A percentile compares a stretch with the other conserved stretches of the same genome.
phyloP scores from a whole-genome alignment of 257 asterid species.

The Fraxinus quadrangulata region DNA sequence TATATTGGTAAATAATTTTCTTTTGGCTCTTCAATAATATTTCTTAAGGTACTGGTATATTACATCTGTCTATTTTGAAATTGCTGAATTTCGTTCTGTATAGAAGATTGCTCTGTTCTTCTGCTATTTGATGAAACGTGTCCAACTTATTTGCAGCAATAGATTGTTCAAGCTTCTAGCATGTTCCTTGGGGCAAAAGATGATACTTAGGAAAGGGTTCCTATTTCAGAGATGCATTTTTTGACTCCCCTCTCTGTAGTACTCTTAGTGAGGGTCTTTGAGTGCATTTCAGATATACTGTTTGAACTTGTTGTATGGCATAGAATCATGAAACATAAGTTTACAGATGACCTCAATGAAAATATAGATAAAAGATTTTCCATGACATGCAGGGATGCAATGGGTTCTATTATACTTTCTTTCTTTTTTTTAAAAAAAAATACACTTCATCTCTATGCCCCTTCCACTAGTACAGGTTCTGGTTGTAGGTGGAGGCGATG shows the following conservation, averaged over 20 bases:
- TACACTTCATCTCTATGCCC: not conserved
- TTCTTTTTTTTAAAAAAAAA: not conserved
- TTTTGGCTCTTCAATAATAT: no score
- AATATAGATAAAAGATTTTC: not conserved
- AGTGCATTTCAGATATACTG: not conserved
- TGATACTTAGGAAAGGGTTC: not conserved
- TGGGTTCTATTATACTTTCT: not conserved
- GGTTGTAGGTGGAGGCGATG: conserved; percentile 99
- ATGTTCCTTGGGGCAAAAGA: not conserved
- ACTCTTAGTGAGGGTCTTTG: not conserved
- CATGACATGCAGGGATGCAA: conserved; percentile 9
- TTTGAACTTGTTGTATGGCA: not conserved
- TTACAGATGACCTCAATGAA: not conserved
- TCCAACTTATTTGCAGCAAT: not conserved
- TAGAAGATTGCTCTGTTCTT: not conserved
- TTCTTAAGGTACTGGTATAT: no score
- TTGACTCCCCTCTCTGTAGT: not conserved
- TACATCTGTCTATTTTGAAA: not conserved
- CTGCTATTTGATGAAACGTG: not conserved
- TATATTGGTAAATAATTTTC: no score
- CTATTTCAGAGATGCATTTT: not conserved
- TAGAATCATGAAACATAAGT: not conserved
- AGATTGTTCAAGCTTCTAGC: not conserved
- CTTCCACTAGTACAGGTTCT: conserved; percentile 61
- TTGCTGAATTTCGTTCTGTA: not conserved